Evolutionary conservation across 371 early-diverging fungal genomes (phyloP).

Genomic region (Mucor sp.): DNA sequence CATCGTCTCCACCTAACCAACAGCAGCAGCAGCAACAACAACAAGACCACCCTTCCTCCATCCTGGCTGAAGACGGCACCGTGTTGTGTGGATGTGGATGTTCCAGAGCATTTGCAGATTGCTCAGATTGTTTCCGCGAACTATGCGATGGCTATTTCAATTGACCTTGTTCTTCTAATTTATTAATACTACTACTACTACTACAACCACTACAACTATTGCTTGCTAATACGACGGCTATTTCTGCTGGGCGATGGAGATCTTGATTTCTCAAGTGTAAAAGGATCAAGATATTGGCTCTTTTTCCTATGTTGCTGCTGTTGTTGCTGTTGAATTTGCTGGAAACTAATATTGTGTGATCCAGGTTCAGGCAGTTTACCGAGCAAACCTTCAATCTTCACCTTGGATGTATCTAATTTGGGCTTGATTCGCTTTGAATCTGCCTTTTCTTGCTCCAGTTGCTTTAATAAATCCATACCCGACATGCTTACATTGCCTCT

Average conservation of each 20-base stretch:
- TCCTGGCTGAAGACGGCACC: conserved; percentile 30
- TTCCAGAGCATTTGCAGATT: conserved; percentile 29
- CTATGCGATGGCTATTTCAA: conserved; percentile 5
- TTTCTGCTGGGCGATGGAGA: conserved; percentile 1
- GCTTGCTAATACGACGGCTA: not conserved
- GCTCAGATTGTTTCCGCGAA: conserved; percentile 24
- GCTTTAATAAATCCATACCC: conserved; percentile 50
- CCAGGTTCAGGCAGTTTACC: conserved; percentile 50
- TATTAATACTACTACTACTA: conserved; percentile 5
- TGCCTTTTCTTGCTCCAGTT: conserved; percentile 51
- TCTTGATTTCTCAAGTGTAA: conserved; percentile 1
- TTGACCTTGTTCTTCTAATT: not conserved
- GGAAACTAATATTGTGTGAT: conserved; percentile 48
- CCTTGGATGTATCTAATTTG: conserved; percentile 35
- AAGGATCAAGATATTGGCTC: conserved; percentile 6
- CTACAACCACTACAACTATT: not conserved
- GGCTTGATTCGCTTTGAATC: conserved; percentile 40
- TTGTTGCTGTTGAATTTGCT: conserved; percentile 34
- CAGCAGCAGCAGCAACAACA: no score
- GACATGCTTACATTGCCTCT: conserved; percentile 26
- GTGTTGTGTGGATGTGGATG: conserved; percentile 45
- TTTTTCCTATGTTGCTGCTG: conserved; percentile 17
- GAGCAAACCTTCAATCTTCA: conserved; percentile 48
- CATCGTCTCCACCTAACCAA: not conserved
- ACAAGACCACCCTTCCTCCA: conserved; percentile 26